These are phyloP conservation scores for Bremia lactucae DNA, from an alignment of 352 stramenopile species.

Conservation along the genomic window DNA sequence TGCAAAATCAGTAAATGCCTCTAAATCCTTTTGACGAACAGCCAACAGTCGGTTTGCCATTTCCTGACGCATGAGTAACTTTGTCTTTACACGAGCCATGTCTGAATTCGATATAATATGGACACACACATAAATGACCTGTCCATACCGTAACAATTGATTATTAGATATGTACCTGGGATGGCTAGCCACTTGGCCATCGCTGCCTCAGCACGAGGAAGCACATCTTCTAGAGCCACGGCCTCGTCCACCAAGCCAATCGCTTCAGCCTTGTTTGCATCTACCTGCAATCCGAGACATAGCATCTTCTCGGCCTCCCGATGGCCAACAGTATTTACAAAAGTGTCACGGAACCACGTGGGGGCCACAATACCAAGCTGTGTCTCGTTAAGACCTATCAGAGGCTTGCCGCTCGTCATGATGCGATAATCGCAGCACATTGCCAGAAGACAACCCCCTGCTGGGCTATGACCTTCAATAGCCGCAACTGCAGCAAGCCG, in stretches of 20 bases:
- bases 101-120: constrained; percentile 22
- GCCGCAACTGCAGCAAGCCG: constrained; percentile 79
- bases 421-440: constrained; percentile 92
- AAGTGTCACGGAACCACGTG: constrained; percentile 72
- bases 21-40: constrained; percentile 45
- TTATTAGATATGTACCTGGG: constrained; percentile 31
- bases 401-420: constrained; percentile 81
- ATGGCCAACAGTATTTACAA: constrained; percentile 79
- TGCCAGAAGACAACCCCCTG: constrained; percentile 88
- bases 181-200: constrained; percentile 77
- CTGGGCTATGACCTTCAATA: constrained; percentile 88
- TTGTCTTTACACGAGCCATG: constrained; percentile 57
- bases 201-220: constrained; percentile 44
- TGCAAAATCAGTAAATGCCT: constrained; percentile 61
- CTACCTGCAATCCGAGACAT: constrained; percentile 63
- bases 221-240: constrained; percentile 62
- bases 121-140: background rate
- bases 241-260: constrained; percentile 76
- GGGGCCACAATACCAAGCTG: constrained; percentile 86
- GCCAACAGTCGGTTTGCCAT: constrained; percentile 48
- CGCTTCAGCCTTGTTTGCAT: constrained; percentile 57
- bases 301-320: constrained; percentile 82
- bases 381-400: constrained; percentile 92
- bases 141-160: background rate
- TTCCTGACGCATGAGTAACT: constrained; percentile 65